These are phyloP conservation scores for Globisporangium middletonii DNA, from an alignment of 352 stramenopile genomes.

Conservation along the genomic window DNA sequence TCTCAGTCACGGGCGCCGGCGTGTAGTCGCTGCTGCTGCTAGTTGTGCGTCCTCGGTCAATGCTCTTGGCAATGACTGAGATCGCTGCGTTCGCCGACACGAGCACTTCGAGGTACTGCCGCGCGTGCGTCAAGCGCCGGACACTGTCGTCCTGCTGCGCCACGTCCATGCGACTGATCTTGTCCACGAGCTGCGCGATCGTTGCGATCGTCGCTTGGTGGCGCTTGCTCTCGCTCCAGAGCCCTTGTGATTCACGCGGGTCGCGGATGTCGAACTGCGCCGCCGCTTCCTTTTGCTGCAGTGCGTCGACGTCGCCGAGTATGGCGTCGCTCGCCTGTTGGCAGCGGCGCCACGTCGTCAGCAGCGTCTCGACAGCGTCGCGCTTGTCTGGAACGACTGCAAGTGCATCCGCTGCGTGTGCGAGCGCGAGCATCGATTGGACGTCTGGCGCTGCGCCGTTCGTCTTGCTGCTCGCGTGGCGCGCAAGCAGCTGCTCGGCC, in stretches of 20 bases:
- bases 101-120: slow-evolving; percentile 15
- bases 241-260: slow-evolving; percentile 1
- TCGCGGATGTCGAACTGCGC: slow-evolving; percentile 10
- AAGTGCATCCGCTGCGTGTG: slow-evolving; percentile 21
- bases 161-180: slow-evolving; percentile 9
- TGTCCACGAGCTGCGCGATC: slow-evolving; percentile 2
- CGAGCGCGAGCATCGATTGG: slow-evolving; percentile 14
- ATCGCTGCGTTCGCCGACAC: slow-evolving; percentile 13
- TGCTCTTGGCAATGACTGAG: slow-evolving; percentile 8
- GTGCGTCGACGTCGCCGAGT: slow-evolving; percentile 15
- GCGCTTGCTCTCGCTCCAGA: slow-evolving; percentile 10
- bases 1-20: slow-evolving; percentile 13
- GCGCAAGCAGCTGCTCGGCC: slow-evolving; percentile 19
- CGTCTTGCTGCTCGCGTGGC: not conserved
- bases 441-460: slow-evolving; percentile 3
- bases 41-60: slow-evolving; percentile 2
- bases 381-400: slow-evolving; percentile 17
- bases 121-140: slow-evolving; percentile 4
- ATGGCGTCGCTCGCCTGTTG: slow-evolving; percentile 14
- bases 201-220: slow-evolving; percentile 12
- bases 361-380: slow-evolving; percentile 18
- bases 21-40: not conserved
- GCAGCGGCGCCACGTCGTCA: slow-evolving; percentile 23
- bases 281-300: slow-evolving; percentile 19
- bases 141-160: slow-evolving; percentile 5